Base-by-base conservation (phyloP, 345 rosid genomes). In the Balakata baccata region DNA sequence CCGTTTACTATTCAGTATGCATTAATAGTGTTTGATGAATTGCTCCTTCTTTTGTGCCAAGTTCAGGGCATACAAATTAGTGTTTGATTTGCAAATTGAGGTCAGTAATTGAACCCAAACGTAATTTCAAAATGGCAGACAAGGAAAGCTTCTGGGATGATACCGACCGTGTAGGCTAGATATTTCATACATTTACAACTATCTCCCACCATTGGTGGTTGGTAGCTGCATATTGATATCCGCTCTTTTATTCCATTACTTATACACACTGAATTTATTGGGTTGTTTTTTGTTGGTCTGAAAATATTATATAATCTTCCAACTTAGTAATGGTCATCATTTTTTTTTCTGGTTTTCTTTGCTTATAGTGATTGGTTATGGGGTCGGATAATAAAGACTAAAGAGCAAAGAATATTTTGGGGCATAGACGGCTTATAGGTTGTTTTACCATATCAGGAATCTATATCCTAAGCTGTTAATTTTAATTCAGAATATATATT, bases 311-410 rank as follows among this genome's bases (percentile, higher is more conserved):
- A 29, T 23, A 23, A 59, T 71, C 18, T 64, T 51, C 68, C 22
- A 11, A 12, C 37, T n/a, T 10, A 5, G 66, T 25, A 20, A 34
- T 59, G 62, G 13, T 58, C 59, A 16, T 47, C 34, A 47, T 11
- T 34, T 29, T 29, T n/a, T 62, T 56, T 34, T 62, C 70, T 54
- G 57, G 64, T 58, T 63, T 13, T 62, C 25, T 17, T 63, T 61
- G 25, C 29, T 41, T 52, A n/a, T 22, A 64, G 69, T 59, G 66
- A 66, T 18, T 60, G 57, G 50, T 64, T 38, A 64, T 78, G 9
- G 37, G 3, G 38, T 61, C 69, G 63, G 8, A 17, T 60, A 14
- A n/a, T 17, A 9, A 58, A 18, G 45, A 14, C 16, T 17, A 9
- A 58, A 18, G 45, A 60, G 45, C 23, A 22, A 54, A 39, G 78